Percentiles rank a stretch among this genome's conserved stretches.
These are phyloP conservation scores for Fusarium pilosicola DNA, from an alignment of 2,329 filamentous ascomycete species.

Conservation along the genomic window DNA sequence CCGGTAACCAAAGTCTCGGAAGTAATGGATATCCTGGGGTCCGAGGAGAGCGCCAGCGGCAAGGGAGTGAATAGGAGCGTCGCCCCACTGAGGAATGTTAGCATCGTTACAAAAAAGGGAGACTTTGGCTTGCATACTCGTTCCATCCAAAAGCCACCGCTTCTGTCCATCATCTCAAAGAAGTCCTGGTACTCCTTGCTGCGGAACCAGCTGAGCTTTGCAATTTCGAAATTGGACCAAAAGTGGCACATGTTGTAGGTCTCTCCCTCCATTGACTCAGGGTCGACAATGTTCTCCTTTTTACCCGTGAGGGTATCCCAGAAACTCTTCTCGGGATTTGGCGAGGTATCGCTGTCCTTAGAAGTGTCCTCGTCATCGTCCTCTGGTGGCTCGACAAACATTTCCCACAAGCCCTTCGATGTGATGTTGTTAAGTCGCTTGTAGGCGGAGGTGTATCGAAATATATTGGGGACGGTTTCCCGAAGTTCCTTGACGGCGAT, in stretches of 20 bases:
- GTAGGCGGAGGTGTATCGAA: constrained; percentile 98
- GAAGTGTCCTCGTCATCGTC: constrained; percentile 70
- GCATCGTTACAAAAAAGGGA: constrained; percentile 21
- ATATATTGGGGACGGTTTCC: constrained; percentile 98
- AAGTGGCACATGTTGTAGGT: constrained; percentile 99
- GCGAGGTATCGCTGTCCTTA: constrained; percentile 70
- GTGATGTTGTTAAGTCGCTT: constrained; percentile 91
- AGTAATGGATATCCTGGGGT: constrained; percentile 92
- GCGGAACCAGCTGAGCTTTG: constrained; percentile 91
- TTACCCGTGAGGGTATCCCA: constrained; percentile 77
- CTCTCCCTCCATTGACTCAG: constrained; percentile 95
- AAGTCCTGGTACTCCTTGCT: constrained; percentile 98
- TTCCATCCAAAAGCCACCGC: constrained; percentile 99
- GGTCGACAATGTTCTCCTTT: constrained; percentile 82
- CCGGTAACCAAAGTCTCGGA: constrained; percentile 97
- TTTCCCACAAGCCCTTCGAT: constrained; percentile 96
- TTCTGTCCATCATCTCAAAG: constrained; percentile 98
- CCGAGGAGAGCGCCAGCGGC: constrained; percentile 88
- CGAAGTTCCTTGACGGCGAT: constrained; percentile 98
- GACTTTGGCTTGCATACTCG: constrained; percentile 66
- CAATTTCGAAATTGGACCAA: constrained; percentile 99
- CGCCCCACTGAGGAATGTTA: constrained; percentile 79
- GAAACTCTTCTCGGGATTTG: constrained; percentile 81
- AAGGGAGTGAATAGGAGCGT: constrained; percentile 97
- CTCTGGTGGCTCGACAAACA: constrained; percentile 87